These are phyloP conservation scores for Suhomyces xylopsoci DNA, from an alignment of 805 yeast genomes.

Conservation along the genomic window DNA sequence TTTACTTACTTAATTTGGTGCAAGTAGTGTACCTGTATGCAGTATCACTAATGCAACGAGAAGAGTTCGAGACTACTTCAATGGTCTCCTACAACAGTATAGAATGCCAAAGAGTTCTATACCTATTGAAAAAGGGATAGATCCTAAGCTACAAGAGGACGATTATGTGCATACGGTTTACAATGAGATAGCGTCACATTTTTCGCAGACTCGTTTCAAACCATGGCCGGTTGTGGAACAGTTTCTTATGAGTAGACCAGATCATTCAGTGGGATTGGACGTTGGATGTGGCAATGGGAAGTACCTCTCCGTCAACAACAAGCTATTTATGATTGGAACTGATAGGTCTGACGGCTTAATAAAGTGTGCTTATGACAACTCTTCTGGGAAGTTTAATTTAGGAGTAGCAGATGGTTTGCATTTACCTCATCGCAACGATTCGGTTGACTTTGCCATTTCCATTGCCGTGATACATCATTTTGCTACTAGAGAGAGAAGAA, in stretches of 20 bases:
- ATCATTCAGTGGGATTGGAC: constrained; percentile 77
- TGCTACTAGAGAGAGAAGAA: constrained; percentile 76
- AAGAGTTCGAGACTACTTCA: neutral
- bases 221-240: constrained; percentile 96
- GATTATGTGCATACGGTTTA: constrained; percentile 87
- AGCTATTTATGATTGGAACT: constrained; percentile 68
- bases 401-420: constrained; percentile 78
- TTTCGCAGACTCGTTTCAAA: constrained; percentile 89
- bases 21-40: neutral
- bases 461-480: constrained; percentile 97
- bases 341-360: constrained; percentile 72
- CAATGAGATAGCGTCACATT: constrained; percentile 88
- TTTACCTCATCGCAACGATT: constrained; percentile 36
- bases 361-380: constrained; percentile 53
- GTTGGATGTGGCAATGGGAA: constrained; percentile 98
- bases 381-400: constrained; percentile 46
- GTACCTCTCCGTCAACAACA: constrained; percentile 68
- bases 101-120: constrained; percentile 33
- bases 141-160: constrained; percentile 63
- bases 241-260: constrained; percentile 49
- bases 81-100: neutral
- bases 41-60: neutral
- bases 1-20: neutral
- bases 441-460: constrained; percentile 83
- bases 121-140: constrained; percentile 25